Conservation (phyloP, 208 protist genomes). For the Leishmania turanica region DNA sequence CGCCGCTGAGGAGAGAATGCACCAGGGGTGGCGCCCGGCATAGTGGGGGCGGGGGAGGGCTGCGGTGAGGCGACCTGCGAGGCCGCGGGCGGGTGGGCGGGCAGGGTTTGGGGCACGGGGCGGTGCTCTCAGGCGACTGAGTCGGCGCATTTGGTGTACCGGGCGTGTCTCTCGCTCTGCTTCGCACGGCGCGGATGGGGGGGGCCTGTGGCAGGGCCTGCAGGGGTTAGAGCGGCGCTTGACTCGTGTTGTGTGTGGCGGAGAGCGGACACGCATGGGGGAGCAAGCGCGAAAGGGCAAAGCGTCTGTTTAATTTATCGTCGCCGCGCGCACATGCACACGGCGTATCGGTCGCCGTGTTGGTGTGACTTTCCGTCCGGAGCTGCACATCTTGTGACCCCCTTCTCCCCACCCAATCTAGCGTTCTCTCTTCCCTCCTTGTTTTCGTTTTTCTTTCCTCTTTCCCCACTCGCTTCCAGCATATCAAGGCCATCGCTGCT, state of each 20-base stretch:
- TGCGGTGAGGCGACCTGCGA: not conserved
- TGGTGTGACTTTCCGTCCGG: not conserved
- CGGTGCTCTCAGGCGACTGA: not conserved
- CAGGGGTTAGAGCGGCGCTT: too few species aligned
- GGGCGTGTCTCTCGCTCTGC: not conserved
- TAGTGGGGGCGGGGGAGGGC: not conserved
- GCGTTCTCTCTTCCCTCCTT: not conserved
- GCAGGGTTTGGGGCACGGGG: not conserved
- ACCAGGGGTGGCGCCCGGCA: not conserved
- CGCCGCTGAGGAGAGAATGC: not conserved
- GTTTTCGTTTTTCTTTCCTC: not conserved
- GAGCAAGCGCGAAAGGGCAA: not conserved
- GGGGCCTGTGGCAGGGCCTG: not conserved
- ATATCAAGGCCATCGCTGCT: constrained; percentile 4
- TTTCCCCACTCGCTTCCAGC: not conserved
- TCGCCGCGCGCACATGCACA: too few species aligned
- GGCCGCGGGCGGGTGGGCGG: not conserved
- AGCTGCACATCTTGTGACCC: not conserved
- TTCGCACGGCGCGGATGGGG: not conserved
- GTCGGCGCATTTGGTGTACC: not conserved
- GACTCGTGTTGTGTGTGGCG: not conserved
- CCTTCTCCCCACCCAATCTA: not conserved
- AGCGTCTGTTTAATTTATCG: not conserved
- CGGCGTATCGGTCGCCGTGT: not conserved
- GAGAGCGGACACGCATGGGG: not conserved